Evolutionary conservation across 306 rosid genomes (phyloP).

Genomic region (Fagus crenata): DNA sequence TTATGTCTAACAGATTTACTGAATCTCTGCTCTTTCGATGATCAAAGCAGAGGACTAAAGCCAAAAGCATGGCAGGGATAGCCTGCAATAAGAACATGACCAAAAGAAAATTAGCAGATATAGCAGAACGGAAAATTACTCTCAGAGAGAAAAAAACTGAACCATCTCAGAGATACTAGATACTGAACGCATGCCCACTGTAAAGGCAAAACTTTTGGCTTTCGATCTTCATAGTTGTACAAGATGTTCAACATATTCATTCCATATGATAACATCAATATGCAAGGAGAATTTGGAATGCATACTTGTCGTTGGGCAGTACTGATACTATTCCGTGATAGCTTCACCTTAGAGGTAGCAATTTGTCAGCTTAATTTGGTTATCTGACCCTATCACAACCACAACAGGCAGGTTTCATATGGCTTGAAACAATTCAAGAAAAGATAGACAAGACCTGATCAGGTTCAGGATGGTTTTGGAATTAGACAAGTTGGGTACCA

Average conservation of each 20-base stretch:
- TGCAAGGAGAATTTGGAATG: not conserved
- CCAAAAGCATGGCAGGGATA: slow-evolving; percentile 94
- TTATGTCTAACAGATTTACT: slow-evolving; percentile 63
- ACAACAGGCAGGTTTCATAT: not conserved
- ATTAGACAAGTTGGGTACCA: not conserved
- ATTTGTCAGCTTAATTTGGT: not conserved
- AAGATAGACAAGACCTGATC: not conserved
- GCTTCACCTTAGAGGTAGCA: not conserved
- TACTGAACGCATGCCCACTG: not conserved
- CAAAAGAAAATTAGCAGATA: not conserved
- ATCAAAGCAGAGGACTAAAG: slow-evolving; percentile 90
- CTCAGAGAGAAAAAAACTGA: not conserved
- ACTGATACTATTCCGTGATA: not conserved
- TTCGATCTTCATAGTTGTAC: not conserved
- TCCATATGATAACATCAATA: not conserved
- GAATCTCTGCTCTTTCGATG: slow-evolving; percentile 74
- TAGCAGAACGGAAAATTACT: not conserved
- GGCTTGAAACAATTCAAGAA: not conserved
- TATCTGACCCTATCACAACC: not conserved
- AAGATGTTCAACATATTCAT: not conserved
- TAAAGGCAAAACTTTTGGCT: not conserved
- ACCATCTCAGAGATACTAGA: not conserved
- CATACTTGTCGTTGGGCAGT: not conserved
- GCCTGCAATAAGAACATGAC: slow-evolving; percentile 53
- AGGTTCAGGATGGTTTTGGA: not conserved